Evolutionary conservation across 1,284 basidiomycete species (phyloP), one percentile per base, ranked within the genome.

Genomic region (Xanthoconium separans): DNA sequence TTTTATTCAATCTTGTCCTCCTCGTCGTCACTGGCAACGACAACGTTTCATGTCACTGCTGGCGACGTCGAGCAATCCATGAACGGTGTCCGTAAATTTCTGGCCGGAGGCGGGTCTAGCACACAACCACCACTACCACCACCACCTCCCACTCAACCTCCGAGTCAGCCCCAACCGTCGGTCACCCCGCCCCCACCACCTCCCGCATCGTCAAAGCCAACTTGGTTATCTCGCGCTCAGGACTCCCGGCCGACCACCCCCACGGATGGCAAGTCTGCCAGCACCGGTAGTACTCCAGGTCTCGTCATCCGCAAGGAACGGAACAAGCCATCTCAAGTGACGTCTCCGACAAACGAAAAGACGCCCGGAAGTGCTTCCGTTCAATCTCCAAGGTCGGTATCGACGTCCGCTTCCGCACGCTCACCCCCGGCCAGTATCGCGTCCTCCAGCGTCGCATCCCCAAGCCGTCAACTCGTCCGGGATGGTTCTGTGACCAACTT

Each of bases 31-130:
- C 33, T 45, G 34, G 43, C 55, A 57, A 47, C 63, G 51, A 63
- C 60, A 20, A 44, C 54, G 43, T 47, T 65, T 54, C 36, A 67
- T 66, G 66, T 54, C 51, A 65, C 37, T 55, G 39, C 53, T 15
- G 43, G 54, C 53, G 57, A 59, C 63, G 55, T 47, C 50, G 45
- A 60, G 39, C 53, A 50, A 56, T 44, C 58, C 66, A 88, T 88
- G 85, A 85, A 88, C 77, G 85, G 85, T 63, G 83, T 89, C 56
- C 84, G 85, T 64, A 81, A 83, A 69, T 79, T 87, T 58, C 77
- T 88, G 39, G 75, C 73, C 44, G 80, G 76, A 53, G 77, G 77
- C 46, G 73, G 71, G 33, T 53, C 64, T 58, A 65, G 27, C 53
- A 40, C 55, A 55, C 69, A 65, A 53, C 64, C 57, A 43, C 60